A percentile compares a stretch with the other conserved stretches of the same genome.
Conservation (phyloP, 768 basidiomycete species). For the Exsudoporus frostii region DNA sequence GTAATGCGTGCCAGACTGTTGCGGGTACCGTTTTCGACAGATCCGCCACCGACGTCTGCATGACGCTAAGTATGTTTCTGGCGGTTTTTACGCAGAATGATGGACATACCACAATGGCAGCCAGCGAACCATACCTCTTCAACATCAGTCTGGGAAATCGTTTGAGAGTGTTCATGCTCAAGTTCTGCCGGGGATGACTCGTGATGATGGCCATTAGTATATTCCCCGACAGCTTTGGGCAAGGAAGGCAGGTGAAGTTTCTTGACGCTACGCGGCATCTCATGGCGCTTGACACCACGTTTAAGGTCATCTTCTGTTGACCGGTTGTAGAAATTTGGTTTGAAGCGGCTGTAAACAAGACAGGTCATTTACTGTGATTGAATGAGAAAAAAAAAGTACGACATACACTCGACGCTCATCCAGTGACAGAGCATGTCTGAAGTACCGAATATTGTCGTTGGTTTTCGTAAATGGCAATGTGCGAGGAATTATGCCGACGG, state of each 20-base stretch:
- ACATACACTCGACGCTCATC: constrained; percentile 60
- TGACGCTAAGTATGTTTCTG: not conserved
- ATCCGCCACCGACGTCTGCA: constrained; percentile 76
- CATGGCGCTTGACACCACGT: constrained; percentile 48
- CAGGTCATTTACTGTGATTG: not conserved
- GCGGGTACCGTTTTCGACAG: constrained; percentile 51
- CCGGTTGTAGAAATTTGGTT: constrained; percentile 37
- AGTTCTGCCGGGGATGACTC: constrained; percentile 30
- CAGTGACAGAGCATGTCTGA: constrained; percentile 68
- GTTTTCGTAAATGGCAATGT: constrained; percentile 63
- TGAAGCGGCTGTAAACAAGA: constrained; percentile 28
- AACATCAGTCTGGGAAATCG: constrained; percentile 49
- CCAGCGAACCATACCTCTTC: constrained; percentile 83
- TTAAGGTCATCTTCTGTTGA: constrained; percentile 38
- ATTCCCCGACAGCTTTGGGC: not conserved
- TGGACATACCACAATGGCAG: constrained; percentile 58
- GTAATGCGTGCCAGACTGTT: constrained; percentile 68
- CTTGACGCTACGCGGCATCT: constrained; percentile 41
- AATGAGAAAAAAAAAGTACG: constrained; percentile 21
- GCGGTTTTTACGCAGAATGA: not conserved
- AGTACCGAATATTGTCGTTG: constrained; percentile 57
- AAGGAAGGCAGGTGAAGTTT: constrained; percentile 6
- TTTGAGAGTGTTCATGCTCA: constrained; percentile 38
- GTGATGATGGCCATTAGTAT: constrained; percentile 7
- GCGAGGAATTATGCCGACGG: constrained; percentile 65